These are phyloP conservation scores for Hyphodiscus hymeniophilus DNA, from an alignment of 495 filamentous ascomycete species.

Conservation along the genomic window DNA sequence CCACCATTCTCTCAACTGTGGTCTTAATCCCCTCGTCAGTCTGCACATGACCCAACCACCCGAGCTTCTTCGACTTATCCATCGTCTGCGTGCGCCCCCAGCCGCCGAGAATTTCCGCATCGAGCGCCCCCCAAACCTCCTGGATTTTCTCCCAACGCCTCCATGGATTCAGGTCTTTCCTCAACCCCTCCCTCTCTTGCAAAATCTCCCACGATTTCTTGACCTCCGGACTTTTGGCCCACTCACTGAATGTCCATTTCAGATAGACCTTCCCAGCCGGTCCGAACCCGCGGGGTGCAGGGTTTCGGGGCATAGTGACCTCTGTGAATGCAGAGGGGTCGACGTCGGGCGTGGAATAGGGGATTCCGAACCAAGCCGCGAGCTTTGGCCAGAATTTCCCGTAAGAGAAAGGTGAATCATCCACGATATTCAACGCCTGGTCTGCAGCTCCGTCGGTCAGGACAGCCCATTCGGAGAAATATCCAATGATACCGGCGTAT, in stretches of 20 bases:
- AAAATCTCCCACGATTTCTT: conserved; percentile 35
- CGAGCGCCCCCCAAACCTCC: conserved; percentile 18
- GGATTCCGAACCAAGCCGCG: conserved; percentile 34
- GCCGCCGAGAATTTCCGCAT: conserved; percentile 13
- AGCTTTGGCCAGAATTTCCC: conserved; percentile 37
- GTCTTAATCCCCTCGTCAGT: conserved; percentile 10
- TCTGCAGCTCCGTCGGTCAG: conserved; percentile 28
- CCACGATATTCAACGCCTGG: conserved; percentile 38
- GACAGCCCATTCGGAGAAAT: conserved; percentile 43
- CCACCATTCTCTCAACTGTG: conserved; percentile 10
- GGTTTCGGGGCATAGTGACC: conserved; percentile 11
- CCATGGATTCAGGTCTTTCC: conserved; percentile 16
- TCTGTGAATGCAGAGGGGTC: conserved; percentile 23
- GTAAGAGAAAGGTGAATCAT: conserved; percentile 35
- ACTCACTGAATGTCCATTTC: conserved; percentile 33
- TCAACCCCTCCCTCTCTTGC: conserved; percentile 18
- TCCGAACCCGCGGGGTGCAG: conserved; percentile 32
- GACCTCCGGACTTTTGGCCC: conserved; percentile 37
- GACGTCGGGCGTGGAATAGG: conserved; percentile 22
- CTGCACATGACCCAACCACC: conserved; percentile 12
- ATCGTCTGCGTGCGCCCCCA: conserved; percentile 21
- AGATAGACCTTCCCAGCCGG: conserved; percentile 26
- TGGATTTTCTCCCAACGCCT: conserved; percentile 12
- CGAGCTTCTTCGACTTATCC: conserved; percentile 12
- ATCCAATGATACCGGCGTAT: conserved; percentile 34